These are phyloP conservation scores for Lodderomyces elongisporus DNA, from an alignment of 1,139 yeast genomes.

Conservation along the genomic window DNA sequence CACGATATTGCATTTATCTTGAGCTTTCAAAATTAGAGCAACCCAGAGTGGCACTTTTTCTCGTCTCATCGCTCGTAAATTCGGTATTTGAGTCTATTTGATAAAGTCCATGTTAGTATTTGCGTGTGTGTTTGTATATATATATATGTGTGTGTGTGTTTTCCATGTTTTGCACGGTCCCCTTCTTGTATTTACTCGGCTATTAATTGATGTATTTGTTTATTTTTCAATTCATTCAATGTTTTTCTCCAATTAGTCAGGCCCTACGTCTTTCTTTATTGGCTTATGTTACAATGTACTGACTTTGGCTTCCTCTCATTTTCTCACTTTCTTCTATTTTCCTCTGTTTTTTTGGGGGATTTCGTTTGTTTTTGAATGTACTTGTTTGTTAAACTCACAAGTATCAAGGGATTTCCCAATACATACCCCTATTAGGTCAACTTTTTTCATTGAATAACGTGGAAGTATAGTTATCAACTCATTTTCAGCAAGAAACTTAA, in stretches of 20 bases:
- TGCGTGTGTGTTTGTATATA: slow-evolving; percentile 5
- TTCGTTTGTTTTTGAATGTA: no score
- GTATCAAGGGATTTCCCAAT: no score
- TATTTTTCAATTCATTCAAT: no score
- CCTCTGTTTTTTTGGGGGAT: no score
- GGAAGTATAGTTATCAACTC: slow-evolving; percentile 71
- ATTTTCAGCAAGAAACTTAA: slow-evolving; percentile 82
- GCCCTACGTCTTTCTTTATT: no score
- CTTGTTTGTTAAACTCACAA: neutral
- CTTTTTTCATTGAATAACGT: slow-evolving; percentile 59
- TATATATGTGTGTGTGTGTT: neutral
- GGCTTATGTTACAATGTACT: neutral
- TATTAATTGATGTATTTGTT: no score
- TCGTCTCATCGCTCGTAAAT: slow-evolving; percentile 63
- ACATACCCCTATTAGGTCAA: slow-evolving; percentile 60
- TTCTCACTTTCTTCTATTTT: no score
- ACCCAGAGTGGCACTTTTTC: slow-evolving; percentile 81
- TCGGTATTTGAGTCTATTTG: slow-evolving; percentile 42
- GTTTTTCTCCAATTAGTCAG: no score
- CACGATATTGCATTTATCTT: slow-evolving; percentile 78
- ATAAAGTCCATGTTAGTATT: slow-evolving; percentile 16
- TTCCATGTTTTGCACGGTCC: no score
- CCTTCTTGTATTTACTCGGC: no score
- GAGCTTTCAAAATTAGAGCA: slow-evolving; percentile 76
- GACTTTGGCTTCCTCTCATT: no score